phyloP scores from a whole-genome alignment of 2,329 filamentous ascomycete species.

The Zymoseptoria pseudotritici region DNA sequence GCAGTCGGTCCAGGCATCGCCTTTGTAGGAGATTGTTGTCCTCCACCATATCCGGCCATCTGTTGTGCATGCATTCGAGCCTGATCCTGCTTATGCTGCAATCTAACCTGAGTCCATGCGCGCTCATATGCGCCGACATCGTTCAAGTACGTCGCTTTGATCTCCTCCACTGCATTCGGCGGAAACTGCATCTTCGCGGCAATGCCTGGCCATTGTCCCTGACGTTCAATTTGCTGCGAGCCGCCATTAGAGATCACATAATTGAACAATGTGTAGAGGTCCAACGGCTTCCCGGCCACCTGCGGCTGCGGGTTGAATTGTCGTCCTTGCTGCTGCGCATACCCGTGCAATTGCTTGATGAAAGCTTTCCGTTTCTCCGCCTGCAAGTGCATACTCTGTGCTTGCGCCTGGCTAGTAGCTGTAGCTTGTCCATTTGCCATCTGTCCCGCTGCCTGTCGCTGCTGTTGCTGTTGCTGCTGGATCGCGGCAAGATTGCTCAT shows the following conservation, averaged over 20 bases:
- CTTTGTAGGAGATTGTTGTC: constrained; percentile 29
- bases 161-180: constrained; percentile 59
- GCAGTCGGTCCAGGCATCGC: constrained; percentile 25
- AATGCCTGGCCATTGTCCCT: constrained; percentile 67
- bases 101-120: constrained; percentile 51
- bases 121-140: constrained; percentile 74
- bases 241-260: constrained; percentile 70
- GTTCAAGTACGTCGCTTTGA: constrained; percentile 65
- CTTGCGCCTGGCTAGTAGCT: constrained; percentile 2
- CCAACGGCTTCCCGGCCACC: constrained; percentile 65
- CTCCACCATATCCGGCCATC: constrained; percentile 33
- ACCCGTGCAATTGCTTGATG: constrained; percentile 66
- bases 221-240: constrained; percentile 62
- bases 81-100: constrained; percentile 30
- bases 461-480: constrained; percentile 16
- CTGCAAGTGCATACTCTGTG: constrained; percentile 16
- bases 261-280: constrained; percentile 70
- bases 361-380: constrained; percentile 25
- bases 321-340: constrained; percentile 67
- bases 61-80: constrained; percentile 31
- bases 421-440: constrained; percentile 4
- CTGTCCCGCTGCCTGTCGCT: constrained; percentile 16
- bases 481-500: constrained; percentile 18
- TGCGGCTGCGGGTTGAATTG: constrained; percentile 68
- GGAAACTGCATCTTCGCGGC: constrained; percentile 46